Base-by-base conservation (phyloP, 345 rosid genomes). In the Eucalyptus pauciflora region DNA sequence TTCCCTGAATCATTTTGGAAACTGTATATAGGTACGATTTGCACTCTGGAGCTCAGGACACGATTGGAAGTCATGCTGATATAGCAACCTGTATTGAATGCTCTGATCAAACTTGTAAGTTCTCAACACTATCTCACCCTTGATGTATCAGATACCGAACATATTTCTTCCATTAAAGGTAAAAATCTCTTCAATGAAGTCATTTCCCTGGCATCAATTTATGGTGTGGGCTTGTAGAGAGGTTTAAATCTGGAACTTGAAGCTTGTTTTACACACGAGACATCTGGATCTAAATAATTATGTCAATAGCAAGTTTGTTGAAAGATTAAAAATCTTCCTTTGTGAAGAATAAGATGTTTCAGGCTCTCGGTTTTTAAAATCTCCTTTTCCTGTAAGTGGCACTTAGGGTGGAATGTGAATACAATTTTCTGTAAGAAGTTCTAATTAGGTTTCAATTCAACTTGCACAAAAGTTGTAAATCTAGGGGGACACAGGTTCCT, bases 61-160 rank as follows among this genome's bases (percentile, higher is more conserved):
- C 76, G 7, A 49, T 95, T 88, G 99, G 99, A 87, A 93, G 91
- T 43, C 99, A 97, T 93, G 93, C 91, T 45, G 97, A 95, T 88
- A 89, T 96, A 88, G 97, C 97, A 85, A 95, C 96, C 41, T 94
- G 96, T 33, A 89, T 97, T 87, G 94, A 88, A 17, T 94, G 89
- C 90, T 97, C 97, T 64, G 88, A 86, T 85, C 94, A 94, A 91
- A 93, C 96, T 50, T 86, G 99, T 96, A 92, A 93, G 97, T 85
- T 90, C 88, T 80, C 48, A 22, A 49, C 85, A 50, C 45, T 18
- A 71, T 71, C 83, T 71, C 83, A 20, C 14, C 46, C 46, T 37
- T 71, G 83, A 37, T 71, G 46, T 71, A 71, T 71, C 45, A 37
- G 46, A 71, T 71, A 18, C 46, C 18, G 46, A 71, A 71, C 83